Evolutionary conservation across 164 flowering plant species (phyloP).

Genomic region (Buxus sempervirens): DNA sequence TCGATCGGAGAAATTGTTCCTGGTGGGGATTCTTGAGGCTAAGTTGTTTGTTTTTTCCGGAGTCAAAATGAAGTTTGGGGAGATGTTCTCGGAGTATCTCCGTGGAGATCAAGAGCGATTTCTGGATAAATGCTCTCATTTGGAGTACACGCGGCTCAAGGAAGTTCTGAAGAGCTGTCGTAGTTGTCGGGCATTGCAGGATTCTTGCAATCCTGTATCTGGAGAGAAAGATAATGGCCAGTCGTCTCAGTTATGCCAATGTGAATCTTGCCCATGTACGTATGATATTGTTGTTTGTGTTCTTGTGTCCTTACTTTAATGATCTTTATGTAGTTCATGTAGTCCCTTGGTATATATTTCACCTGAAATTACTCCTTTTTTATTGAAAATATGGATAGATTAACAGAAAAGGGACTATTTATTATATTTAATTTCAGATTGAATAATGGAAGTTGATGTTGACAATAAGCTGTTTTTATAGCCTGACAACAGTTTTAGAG

Average conservation of each 20-base stretch:
- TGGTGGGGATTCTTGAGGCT: too few species aligned
- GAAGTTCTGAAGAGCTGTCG: slow-evolving; percentile 71
- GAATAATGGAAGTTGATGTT: too few species aligned
- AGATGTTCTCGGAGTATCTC: slow-evolving; percentile 56
- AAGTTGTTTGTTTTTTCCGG: too few species aligned
- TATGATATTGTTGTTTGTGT: not conserved
- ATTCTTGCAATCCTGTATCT: slow-evolving; percentile 13
- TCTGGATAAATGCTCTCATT: slow-evolving; percentile 51
- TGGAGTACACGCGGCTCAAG: slow-evolving; percentile 76
- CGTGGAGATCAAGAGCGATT: slow-evolving; percentile 51
- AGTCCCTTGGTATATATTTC: too few species aligned
- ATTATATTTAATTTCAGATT: too few species aligned
- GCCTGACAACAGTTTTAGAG: too few species aligned
- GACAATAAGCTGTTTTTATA: too few species aligned
- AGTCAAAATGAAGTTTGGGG: slow-evolving; percentile 70
- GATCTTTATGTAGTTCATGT: too few species aligned
- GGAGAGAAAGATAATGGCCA: slow-evolving; percentile 15
- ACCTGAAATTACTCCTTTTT: not conserved
- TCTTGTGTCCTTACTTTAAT: too few species aligned
- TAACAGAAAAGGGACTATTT: too few species aligned
- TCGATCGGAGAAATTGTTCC: too few species aligned
- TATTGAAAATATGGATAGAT: slow-evolving; percentile 1
- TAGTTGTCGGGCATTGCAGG: slow-evolving; percentile 29
- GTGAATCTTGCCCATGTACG: slow-evolving; percentile 56
- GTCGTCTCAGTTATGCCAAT: slow-evolving; percentile 24